Evolutionary conservation across 805 yeast genomes (phyloP).

Genomic region (Monosporozyma yasuniensis): DNA sequence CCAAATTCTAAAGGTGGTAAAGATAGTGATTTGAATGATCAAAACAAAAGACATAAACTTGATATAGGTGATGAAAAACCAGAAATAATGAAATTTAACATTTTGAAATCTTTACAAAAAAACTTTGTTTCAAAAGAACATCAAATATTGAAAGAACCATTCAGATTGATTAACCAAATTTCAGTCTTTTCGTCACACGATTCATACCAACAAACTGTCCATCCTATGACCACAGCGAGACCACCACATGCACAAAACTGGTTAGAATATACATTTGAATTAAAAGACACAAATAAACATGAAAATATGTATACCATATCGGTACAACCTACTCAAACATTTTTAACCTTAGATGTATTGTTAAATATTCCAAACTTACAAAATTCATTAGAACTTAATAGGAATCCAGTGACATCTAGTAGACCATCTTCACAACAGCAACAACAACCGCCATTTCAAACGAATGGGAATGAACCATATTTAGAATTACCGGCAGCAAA

Average conservation of each 20-base stretch:
- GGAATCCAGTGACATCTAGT: conserved; percentile 13
- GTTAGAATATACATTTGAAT: conserved; percentile 25
- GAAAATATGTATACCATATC: conserved; percentile 24
- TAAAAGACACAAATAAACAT: conserved; percentile 18
- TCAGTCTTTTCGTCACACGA: conserved; percentile 22
- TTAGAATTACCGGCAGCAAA: not conserved
- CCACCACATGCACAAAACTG: conserved; percentile 26
- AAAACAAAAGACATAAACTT: not conserved
- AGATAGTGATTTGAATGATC: not conserved
- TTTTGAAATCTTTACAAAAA: conserved; percentile 20
- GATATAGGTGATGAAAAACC: conserved; percentile 12
- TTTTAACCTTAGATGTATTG: conserved; percentile 19
- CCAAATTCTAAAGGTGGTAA: conserved; percentile 8
- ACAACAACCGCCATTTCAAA: not conserved
- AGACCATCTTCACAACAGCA: not conserved
- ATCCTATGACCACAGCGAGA: conserved; percentile 23
- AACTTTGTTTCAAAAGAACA: conserved; percentile 17
- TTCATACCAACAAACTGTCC: conserved; percentile 23
- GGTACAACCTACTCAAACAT: conserved; percentile 25
- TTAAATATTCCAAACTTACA: conserved; percentile 8
- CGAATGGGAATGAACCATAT: not conserved
- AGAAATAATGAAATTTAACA: conserved; percentile 22
- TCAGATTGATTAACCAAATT: conserved; percentile 17
- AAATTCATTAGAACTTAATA: conserved; percentile 16
- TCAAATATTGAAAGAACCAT: conserved; percentile 16